Conservation (phyloP, 768 basidiomycete species). For the Russula virescens region DNA sequence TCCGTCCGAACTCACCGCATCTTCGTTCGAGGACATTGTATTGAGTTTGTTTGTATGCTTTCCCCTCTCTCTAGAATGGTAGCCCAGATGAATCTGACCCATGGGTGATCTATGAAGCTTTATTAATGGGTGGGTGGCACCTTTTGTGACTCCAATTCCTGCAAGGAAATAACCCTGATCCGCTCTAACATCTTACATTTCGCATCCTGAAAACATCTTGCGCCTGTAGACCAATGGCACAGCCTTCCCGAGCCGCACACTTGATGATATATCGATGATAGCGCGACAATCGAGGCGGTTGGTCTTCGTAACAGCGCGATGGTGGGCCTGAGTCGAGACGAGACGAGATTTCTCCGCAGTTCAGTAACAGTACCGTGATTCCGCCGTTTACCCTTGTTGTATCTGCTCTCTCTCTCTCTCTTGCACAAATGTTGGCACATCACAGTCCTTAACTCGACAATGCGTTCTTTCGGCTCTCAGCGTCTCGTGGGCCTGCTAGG, state of each 20-base stretch:
- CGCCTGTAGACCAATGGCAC: conserved; percentile 23
- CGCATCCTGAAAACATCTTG: conserved; percentile 18
- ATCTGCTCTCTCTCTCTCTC: too few relatives aligned
- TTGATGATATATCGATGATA: conserved; percentile 19
- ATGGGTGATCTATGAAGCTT: conserved; percentile 82
- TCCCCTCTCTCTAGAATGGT: conserved; percentile 52
- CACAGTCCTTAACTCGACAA: too few relatives aligned
- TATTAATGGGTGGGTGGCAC: conserved; percentile 74
- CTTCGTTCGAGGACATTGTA: neutral
- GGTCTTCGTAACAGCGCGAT: conserved; percentile 23
- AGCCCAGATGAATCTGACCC: conserved; percentile 82
- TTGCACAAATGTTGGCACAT: too few relatives aligned
- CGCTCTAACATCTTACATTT: neutral
- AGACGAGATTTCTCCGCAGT: too few relatives aligned
- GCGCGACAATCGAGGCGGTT: conserved; percentile 19
- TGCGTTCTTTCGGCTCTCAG: too few relatives aligned
- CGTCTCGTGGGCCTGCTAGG: too few relatives aligned
- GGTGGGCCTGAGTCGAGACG: conserved; percentile 8
- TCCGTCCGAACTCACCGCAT: conserved; percentile 29
- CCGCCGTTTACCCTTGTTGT: too few relatives aligned
- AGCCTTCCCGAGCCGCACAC: conserved; percentile 24
- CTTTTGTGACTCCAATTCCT: neutral
- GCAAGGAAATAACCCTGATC: neutral
- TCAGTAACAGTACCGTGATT: too few relatives aligned
- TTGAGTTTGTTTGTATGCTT: neutral